These are phyloP conservation scores for Pleurotus ostreatus DNA, from an alignment of 768 basidiomycete species.

Conservation along the genomic window DNA sequence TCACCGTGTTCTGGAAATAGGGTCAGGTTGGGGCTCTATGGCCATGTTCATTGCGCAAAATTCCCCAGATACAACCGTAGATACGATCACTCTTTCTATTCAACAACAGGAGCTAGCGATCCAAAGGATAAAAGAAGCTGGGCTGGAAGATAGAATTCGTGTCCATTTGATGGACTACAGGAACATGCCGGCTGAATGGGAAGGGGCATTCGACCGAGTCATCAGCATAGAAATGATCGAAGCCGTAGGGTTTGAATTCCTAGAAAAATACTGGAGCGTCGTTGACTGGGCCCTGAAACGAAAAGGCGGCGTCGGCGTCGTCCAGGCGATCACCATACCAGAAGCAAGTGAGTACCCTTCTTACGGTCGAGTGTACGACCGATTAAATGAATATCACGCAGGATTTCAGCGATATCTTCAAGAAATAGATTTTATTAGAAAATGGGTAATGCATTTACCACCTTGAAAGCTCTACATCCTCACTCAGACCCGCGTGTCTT, in stretches of 20 bases:
- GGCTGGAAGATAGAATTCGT: conserved; percentile 45
- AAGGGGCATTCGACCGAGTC: conserved; percentile 61
- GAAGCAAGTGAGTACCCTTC: conserved; percentile 50
- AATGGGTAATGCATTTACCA: conserved; percentile 46
- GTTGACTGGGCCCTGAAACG: conserved; percentile 67
- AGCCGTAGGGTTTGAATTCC: conserved; percentile 63
- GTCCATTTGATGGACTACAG: conserved; percentile 80
- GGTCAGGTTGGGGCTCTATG: conserved; percentile 77
- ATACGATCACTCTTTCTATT: conserved; percentile 69
- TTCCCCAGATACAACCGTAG: conserved; percentile 53
- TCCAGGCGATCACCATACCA: conserved; percentile 75
- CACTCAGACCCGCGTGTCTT: not conserved
- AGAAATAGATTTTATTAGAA: conserved; percentile 72
- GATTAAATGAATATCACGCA: conserved; percentile 13
- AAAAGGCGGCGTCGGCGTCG: conserved; percentile 56
- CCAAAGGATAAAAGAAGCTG: conserved; percentile 48
- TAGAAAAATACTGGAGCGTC: conserved; percentile 58
- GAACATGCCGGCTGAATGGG: conserved; percentile 59
- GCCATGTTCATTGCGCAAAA: conserved; percentile 57
- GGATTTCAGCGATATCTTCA: conserved; percentile 51
- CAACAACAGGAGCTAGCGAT: conserved; percentile 60
- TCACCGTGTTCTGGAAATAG: conserved; percentile 65
- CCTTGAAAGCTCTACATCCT: not conserved
- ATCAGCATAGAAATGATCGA: conserved; percentile 80
- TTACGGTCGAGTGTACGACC: not conserved